Evolutionary conservation across 306 rosid genomes (phyloP).

Genomic region (Adenanthera pavonina): DNA sequence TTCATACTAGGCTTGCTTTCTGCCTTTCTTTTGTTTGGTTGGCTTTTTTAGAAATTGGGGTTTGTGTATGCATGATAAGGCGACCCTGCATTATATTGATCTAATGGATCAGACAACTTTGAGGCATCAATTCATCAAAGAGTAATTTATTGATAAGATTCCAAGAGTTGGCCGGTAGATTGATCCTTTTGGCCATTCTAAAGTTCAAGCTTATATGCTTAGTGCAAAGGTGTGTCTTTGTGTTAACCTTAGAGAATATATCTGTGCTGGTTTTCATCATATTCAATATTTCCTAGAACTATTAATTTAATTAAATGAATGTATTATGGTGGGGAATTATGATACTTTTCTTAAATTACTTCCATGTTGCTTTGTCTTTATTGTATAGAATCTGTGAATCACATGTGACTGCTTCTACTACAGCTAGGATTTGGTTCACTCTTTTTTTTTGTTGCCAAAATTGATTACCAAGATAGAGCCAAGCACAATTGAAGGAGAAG

Average conservation of each 20-base stretch:
- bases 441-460: slow-evolving; percentile 60
- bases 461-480: slow-evolving; percentile 87
- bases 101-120: slow-evolving; percentile 81
- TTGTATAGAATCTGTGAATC: slow-evolving; percentile 1
- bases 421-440: slow-evolving; percentile 87
- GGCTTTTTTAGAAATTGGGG: no score
- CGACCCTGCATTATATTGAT: slow-evolving; percentile 78
- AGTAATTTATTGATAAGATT: slow-evolving; percentile 53
- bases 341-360: no score
- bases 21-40: no score
- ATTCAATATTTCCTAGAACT: no score
- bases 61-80: slow-evolving; percentile 84
- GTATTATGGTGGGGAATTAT: no score
- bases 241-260: no score
- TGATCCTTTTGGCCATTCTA: no score
- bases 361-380: not conserved
- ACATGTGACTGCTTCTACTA: slow-evolving; percentile 41
- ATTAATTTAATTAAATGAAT: no score
- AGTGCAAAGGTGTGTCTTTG: no score
- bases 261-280: no score
- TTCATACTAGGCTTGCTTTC: not conserved
- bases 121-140: slow-evolving; percentile 70
- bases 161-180: no score
- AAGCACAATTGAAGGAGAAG: slow-evolving; percentile 62
- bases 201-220: no score